Evolutionary conservation across 495 filamentous ascomycete species (phyloP).

Genomic region (Trypethelium eluteriae): DNA sequence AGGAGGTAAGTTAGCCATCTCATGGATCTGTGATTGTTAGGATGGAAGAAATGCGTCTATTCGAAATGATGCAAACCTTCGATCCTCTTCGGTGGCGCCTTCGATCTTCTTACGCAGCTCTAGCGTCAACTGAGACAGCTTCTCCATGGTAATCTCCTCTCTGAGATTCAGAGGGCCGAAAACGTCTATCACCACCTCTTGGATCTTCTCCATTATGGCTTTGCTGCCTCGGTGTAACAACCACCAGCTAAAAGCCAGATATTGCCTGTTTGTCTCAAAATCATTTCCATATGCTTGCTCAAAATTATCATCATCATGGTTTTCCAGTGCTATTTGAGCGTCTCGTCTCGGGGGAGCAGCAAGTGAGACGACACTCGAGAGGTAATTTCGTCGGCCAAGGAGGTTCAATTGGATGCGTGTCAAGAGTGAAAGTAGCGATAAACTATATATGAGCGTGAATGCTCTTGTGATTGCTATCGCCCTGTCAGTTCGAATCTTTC

Average conservation of each 20-base stretch:
- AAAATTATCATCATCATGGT: constrained; percentile 74
- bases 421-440: constrained; percentile 80
- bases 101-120: constrained; percentile 80
- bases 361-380: constrained; percentile 85
- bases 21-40: constrained; percentile 33
- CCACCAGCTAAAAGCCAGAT: constrained; percentile 98
- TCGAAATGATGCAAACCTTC: constrained; percentile 44
- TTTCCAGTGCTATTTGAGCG: constrained; percentile 74
- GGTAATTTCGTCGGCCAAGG: constrained; percentile 86
- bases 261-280: constrained; percentile 87
- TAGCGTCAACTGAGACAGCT: constrained; percentile 66
- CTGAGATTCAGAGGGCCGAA: constrained; percentile 81
- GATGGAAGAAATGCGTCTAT: constrained; percentile 2
- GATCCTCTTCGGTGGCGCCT: constrained; percentile 56
- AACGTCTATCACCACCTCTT: constrained; percentile 69
- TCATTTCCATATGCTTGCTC: constrained; percentile 79
- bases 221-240: constrained; percentile 85
- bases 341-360: constrained; percentile 54
- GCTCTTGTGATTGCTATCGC: constrained; percentile 73
- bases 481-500: constrained; percentile 1
- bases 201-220: constrained; percentile 68
- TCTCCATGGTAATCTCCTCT: constrained; percentile 72
- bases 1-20: constrained; percentile 84
- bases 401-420: constrained; percentile 96
- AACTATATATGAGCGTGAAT: constrained; percentile 84